Evolutionary conservation across 108 stramenopile genomes (phyloP), one percentile per base, ranked within the genome.

Genomic region (Aureococcus anophagefferens): DNA sequence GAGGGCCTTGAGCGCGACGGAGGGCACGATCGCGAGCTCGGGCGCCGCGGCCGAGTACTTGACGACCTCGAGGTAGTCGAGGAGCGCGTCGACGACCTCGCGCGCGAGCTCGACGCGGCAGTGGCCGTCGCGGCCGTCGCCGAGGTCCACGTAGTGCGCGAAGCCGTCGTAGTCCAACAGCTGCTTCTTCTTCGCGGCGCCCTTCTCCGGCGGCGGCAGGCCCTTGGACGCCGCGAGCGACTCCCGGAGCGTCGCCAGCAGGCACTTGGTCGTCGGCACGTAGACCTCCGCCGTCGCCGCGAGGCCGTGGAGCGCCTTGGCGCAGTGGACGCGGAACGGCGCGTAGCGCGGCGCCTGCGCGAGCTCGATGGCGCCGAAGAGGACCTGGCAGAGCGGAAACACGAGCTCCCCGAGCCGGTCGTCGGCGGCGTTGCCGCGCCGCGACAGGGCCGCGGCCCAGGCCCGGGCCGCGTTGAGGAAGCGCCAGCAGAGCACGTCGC

Each of bases 301-400:
- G 17, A 85, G 71, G 30, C 75, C 35, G 64, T 81, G 81, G 31
- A 76, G 71, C 59, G 72, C 65, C 17, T 44, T 33, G 40, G 72
- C 71, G 64, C 75, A 68, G 66, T 85, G 84, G 62, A 85, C 63
- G 29, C 68, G 46, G 30, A 85, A 59, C 29, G 84, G 84, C 30
- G 62, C 40, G 45, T 68, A 70, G 18, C 65, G 34, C 14, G 80
- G 33, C 33, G 83, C 68, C 11, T 74, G 70, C 21, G 73, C 44
- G 33, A 77, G 71, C n/a, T 34, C 72, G 28, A 84, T 31, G 35
- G 74, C 44, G 28, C 84, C 85, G 30, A 70, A 29, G 14, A 69
- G 37, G 45, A 85, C 30, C 68, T 85, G 80, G 5, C 30, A n/a
- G 35, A 68, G 63, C 21, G 79, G 79, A 45, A 64, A 81, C 13